Base-by-base conservation (phyloP, 768 basidiomycete genomes). In the Termitomyces titanicus region DNA sequence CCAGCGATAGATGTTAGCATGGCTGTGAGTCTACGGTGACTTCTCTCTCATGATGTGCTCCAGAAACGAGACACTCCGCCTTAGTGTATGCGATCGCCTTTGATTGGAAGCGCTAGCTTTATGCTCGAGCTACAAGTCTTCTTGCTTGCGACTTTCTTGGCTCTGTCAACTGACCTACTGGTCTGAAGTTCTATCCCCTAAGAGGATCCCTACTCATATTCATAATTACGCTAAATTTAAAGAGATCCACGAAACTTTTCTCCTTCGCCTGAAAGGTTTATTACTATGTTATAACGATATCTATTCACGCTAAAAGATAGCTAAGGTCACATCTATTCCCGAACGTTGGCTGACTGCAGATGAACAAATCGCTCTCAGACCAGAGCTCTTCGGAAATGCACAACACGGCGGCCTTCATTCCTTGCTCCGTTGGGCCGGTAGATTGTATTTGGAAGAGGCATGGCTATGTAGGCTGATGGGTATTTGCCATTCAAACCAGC, bases 381-480 rank as follows among this genome's bases (percentile, higher is more conserved):
- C 66, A 20, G 37, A 47, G 29, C 52, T 65, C 31, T 64, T 65
- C 33, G 46, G 49, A 35, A 34, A 57, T 70, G 18, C 67, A 64
- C 45, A 63, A 67, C 25, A 56, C 55, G 9, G 53, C 55, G 8
- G 70, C 73, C 3, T 74, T 70, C 53, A 67, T 73, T 20, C 72
- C 74, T 8, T 76, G 74, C 56, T 74, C 72, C 29, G 64, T 68
- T 40, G 81, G 82, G 0, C 79, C 80, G 11, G 71, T 74, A 15
- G 79, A 79, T 59, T 83, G 83, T 60, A 75, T 72, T 12, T 81
- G 81, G 18, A 74, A 64, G 45, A 63, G 63, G 46, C 54, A n/a
- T 76, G 47, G 74, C 73, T 3, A 63, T 65, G 55, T 56, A 69
- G 47, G 74, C 62, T 76, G 65, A 65, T 71, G 15, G 18, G 57